These are phyloP conservation scores for Blastomyces parvus DNA, from an alignment of 2,329 filamentous ascomycete genomes.

Conservation along the genomic window DNA sequence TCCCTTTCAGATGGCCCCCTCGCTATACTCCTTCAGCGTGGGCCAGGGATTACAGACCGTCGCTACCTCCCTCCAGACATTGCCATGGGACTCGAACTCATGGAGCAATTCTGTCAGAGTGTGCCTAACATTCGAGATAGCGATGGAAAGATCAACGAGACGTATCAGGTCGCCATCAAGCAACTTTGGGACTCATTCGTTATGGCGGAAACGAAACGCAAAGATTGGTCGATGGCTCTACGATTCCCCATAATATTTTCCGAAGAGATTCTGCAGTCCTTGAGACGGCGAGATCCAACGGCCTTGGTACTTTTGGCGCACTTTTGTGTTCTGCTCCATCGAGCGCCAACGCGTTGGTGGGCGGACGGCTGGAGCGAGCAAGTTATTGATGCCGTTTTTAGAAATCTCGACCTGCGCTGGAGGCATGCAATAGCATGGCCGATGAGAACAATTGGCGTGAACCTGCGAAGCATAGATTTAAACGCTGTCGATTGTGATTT, in stretches of 20 bases:
- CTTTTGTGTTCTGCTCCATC: constrained; percentile 27
- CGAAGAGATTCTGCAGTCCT: constrained; percentile 20
- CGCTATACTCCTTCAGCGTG: constrained; percentile 14
- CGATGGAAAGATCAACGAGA: neutral
- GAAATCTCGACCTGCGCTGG: constrained; percentile 11
- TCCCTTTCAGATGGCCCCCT: constrained; percentile 10
- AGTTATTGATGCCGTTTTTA: constrained; percentile 13
- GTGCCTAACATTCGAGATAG: neutral
- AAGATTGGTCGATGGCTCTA: constrained; percentile 15
- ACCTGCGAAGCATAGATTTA: neutral
- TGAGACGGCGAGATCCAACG: constrained; percentile 24
- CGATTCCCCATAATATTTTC: constrained; percentile 14
- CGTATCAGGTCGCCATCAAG: constrained; percentile 10
- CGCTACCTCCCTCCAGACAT: constrained; percentile 12
- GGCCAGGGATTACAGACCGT: constrained; percentile 13
- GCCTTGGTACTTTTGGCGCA: constrained; percentile 32
- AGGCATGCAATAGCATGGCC: constrained; percentile 13
- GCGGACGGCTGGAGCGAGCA: constrained; percentile 15
- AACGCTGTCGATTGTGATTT: neutral
- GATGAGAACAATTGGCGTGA: constrained; percentile 10
- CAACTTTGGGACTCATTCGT: constrained; percentile 16
- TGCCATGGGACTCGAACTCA: constrained; percentile 11
- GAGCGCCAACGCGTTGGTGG: constrained; percentile 17
- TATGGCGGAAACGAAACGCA: constrained; percentile 14
- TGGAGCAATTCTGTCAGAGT: constrained; percentile 11